Base-by-base conservation (phyloP, 2,329 filamentous ascomycete species). In the Coleophoma cylindrospora region DNA sequence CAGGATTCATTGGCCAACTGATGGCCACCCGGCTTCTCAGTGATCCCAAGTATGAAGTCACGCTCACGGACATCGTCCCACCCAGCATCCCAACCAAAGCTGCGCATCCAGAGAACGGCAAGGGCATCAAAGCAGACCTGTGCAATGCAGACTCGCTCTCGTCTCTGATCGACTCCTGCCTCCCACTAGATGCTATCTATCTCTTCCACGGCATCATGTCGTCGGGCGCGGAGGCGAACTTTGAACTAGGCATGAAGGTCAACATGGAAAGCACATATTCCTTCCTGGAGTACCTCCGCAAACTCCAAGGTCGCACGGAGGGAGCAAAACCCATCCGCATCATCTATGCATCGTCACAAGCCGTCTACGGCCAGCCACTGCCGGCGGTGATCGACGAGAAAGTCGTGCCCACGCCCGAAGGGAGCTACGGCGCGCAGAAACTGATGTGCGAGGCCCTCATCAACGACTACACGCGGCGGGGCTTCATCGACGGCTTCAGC, bases 131-230 rank as follows among this genome's bases (percentile, higher is more conserved):
- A 37, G 59, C 64, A 3, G 59, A 68, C 57, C 50, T 73, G 44
- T 70, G 68, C 36, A 63, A 68, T 44, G 50, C 64, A 1, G 21
- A 57, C 0, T 62, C 61, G 6, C 60, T 69, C 3, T 45, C 60
- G 0, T 49, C 55, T 2, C 61, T 72, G 13, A 57, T 72, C 36
- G 40, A 43, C 7, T n/a, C 48, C 8, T 50, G 60, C 1, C 54
- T 59, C 0, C 59, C 53, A 10, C 68, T 75, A 12, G 66, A 74
- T 34, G 70, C 72, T 10, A 72, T 79, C 40, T 84, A 81, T 61
- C 72, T 82, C 43, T 75, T 84, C 50, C 81, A 84, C 58, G 81
- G 81, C 40, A 79, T 84, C 66, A 84, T 84, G 81, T 83, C 79
- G 0, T 74, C 74, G 19, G 80, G 79, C 13, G 75, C 79, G 14